Evolutionary conservation across 371 early-diverging fungal species (phyloP).

Genomic region (Astathelohania contejeani): DNA sequence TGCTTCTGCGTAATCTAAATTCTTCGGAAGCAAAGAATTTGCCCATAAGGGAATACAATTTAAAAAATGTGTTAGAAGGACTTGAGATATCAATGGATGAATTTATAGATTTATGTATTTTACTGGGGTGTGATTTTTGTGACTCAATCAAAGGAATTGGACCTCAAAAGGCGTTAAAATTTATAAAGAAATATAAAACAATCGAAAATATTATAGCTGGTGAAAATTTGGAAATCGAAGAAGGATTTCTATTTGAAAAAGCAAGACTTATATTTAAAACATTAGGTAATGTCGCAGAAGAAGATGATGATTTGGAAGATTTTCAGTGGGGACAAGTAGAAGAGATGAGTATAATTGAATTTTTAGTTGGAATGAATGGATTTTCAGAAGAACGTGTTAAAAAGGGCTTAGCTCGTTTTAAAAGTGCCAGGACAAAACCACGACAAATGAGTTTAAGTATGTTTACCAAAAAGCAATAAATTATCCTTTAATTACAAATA

Average conservation of each 20-base stretch:
- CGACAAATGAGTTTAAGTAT: conserved; percentile 26
- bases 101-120: conserved; percentile 94
- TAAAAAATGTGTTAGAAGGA: conserved; percentile 66
- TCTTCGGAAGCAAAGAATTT: conserved; percentile 74
- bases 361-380: conserved; percentile 75
- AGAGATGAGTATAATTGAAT: conserved; percentile 68
- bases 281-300: conserved; percentile 62
- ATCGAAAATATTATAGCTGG: conserved; percentile 68
- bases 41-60: conserved; percentile 73
- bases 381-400: conserved; percentile 84
- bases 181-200: conserved; percentile 68
- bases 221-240: conserved; percentile 55
- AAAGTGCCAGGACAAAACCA: conserved; percentile 7
- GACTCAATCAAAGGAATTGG: conserved; percentile 86
- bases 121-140: conserved; percentile 96
- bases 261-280: conserved; percentile 73
- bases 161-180: conserved; percentile 62
- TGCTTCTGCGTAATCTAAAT: conserved; percentile 79
- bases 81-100: conserved; percentile 61
- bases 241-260: conserved; percentile 71
- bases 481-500: no score
- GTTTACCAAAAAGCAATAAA: neutral
- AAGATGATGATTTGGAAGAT: conserved; percentile 54
- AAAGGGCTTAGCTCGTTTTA: conserved; percentile 55
- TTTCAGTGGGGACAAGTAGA: conserved; percentile 65